Percentiles rank a stretch among this genome's conserved stretches.
phyloP scores from a whole-genome alignment of 1,139 yeast genomes.

The Meyerozyma athensensis region DNA sequence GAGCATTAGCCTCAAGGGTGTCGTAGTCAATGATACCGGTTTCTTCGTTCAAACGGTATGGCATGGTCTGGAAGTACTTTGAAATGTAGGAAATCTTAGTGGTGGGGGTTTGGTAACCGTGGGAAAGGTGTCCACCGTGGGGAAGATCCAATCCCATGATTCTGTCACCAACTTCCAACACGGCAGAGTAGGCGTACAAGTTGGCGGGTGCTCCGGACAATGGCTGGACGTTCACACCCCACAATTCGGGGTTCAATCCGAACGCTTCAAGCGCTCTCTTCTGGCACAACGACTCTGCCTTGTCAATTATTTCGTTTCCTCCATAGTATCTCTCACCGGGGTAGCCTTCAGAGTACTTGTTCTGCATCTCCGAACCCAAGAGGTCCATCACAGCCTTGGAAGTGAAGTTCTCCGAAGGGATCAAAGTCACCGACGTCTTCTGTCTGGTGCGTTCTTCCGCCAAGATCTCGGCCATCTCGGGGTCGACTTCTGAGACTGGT shows the following conservation, averaged over 20 bases:
- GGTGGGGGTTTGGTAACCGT: conserved; percentile 95
- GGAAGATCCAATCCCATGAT: conserved; percentile 96
- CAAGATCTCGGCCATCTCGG: conserved; percentile 78
- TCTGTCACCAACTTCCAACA: conserved; percentile 92
- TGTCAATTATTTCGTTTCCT: conserved; percentile 92
- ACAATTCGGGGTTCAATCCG: conserved; percentile 68
- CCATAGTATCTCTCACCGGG: conserved; percentile 89
- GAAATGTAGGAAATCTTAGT: conserved; percentile 95
- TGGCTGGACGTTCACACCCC: conserved; percentile 98
- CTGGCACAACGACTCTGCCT: conserved; percentile 88
- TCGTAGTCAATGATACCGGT: conserved; percentile 96
- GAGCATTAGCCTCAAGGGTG: conserved; percentile 84
- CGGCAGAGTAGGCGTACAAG: conserved; percentile 91
- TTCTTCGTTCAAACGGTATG: conserved; percentile 85
- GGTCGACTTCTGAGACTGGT: conserved; percentile 64
- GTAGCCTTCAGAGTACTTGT: conserved; percentile 83
- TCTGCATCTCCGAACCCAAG: conserved; percentile 94
- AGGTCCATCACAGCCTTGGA: conserved; percentile 96
- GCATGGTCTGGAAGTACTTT: conserved; percentile 97
- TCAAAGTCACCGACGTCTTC: conserved; percentile 87
- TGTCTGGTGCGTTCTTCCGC: conserved; percentile 90
- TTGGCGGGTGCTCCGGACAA: conserved; percentile 97
- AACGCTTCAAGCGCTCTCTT: conserved; percentile 89
- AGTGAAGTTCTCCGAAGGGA: conserved; percentile 96
- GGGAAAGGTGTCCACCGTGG: conserved; percentile 97